phyloP scores from a whole-genome alignment of 768 basidiomycete species.

The Mycena galopus region DNA sequence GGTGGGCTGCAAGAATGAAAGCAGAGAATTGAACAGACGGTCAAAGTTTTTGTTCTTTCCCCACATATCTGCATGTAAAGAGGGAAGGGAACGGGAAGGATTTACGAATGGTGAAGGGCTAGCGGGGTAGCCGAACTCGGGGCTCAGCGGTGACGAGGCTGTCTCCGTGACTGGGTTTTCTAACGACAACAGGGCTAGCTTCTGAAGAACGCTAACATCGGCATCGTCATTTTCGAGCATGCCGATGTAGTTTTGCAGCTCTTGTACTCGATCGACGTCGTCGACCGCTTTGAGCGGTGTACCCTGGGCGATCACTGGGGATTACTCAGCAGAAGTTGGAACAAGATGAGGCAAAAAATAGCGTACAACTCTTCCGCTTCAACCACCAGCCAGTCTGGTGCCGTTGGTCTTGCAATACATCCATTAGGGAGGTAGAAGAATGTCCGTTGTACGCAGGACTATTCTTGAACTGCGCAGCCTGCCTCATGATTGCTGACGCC shows the following conservation, averaged over 20 bases:
- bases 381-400: slow-evolving; percentile 89
- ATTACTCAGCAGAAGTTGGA: slow-evolving; percentile 19
- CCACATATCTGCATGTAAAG: slow-evolving; percentile 76
- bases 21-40: slow-evolving; percentile 73
- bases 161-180: slow-evolving; percentile 67
- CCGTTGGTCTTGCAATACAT: slow-evolving; percentile 74
- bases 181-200: slow-evolving; percentile 73
- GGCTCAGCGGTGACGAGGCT: slow-evolving; percentile 70
- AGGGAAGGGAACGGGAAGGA: slow-evolving; percentile 55
- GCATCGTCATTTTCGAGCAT: slow-evolving; percentile 67
- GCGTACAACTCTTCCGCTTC: slow-evolving; percentile 79
- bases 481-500: slow-evolving; percentile 70
- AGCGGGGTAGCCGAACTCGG: slow-evolving; percentile 61
- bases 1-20: slow-evolving; percentile 70
- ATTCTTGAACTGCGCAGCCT: slow-evolving; percentile 85
- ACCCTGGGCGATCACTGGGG: slow-evolving; percentile 63
- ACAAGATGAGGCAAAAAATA: not conserved
- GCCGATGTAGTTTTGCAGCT: slow-evolving; percentile 66
- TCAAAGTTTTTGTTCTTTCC: slow-evolving; percentile 78
- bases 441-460: slow-evolving; percentile 75
- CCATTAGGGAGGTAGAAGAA: slow-evolving; percentile 68
- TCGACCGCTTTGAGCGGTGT: slow-evolving; percentile 57
- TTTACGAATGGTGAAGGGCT: slow-evolving; percentile 71
- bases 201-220: slow-evolving; percentile 70
- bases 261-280: slow-evolving; percentile 56